Evolutionary conservation across 495 filamentous ascomycete species (phyloP), one percentile per base, ranked within the genome.

Genomic region (Sordaria brevicollis): DNA sequence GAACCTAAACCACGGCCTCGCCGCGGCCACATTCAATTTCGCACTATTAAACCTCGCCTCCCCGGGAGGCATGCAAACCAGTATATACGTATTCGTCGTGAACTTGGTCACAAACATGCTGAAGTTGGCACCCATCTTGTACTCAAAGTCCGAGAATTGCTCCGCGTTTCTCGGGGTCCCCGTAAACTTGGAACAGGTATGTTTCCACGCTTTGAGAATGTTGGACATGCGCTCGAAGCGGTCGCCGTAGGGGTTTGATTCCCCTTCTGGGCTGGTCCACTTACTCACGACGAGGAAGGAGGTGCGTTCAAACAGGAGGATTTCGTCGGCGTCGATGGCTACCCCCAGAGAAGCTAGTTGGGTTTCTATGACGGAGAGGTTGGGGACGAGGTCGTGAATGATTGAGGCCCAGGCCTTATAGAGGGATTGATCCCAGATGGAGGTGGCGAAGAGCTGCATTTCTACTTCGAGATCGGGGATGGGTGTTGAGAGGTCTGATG

Each of bases 371-470:
- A 92, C 85, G n/a, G 88, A 83, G 0, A 97, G 87, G 78, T 99
- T 98, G 0, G 95, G 96, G 29, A 98, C 94, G 33, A 99, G 86
- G 77, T 91, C 92, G 83, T 99, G 94, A 68, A 99, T 97, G 72
- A 99, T 97, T 73, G 89, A 90, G 0, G 96, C 95, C 95, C 95
- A 99, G 5, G 95, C 95, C 74, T 93, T 94, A 83, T 99, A 99
- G n/a, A 99, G 83, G 13, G 90, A 93, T 79, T 99, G 94, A 78
- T 99, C 95, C 95, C 95, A 99, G 81, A 99, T 99, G 49, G 91
- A 95, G 8, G 95, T 98, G 34, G 92, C 92, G 76, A 94, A 98
- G 71, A 91, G 87, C 54, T 82, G 85, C 68, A 90, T 89, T 70
- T 89, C 85, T 65, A 89, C 87, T 70, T 89, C 85, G 72, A 91